Conservation (phyloP, 1,284 basidiomycete species). For the Sporisorium sorghi region DNA sequence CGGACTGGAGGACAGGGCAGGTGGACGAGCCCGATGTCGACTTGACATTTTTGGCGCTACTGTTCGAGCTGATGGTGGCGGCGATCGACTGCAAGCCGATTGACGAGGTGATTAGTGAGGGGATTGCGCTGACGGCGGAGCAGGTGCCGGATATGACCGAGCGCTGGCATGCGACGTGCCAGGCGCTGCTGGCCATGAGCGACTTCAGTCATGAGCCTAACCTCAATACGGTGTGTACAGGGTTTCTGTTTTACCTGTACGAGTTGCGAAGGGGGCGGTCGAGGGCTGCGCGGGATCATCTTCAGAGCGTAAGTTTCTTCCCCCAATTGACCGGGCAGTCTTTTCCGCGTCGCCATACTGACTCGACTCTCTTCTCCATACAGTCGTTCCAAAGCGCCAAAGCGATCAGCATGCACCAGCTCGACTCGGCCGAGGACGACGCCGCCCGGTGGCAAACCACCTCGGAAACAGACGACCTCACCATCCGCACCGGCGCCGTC, state of each 20-base stretch:
- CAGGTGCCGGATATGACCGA: constrained; percentile 55
- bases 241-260: constrained; percentile 48
- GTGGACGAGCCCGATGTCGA: constrained; percentile 56
- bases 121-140: constrained; percentile 49
- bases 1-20: constrained; percentile 59
- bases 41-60: constrained; percentile 55
- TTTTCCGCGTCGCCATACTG: too few relatives aligned
- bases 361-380: constrained; percentile 2
- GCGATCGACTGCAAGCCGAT: constrained; percentile 56
- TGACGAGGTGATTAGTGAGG: constrained; percentile 57
- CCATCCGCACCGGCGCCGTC: constrained; percentile 46
- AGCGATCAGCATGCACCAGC: constrained; percentile 45
- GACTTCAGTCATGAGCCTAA: constrained; percentile 57
- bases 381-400: constrained; percentile 36
- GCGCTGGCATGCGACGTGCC: constrained; percentile 55
- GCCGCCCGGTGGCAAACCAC: constrained; percentile 35
- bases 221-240: constrained; percentile 55
- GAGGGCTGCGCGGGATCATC: constrained; percentile 20
- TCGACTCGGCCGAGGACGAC: constrained; percentile 50
- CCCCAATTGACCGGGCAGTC: too few relatives aligned
- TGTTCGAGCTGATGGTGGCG: constrained; percentile 56
- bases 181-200: constrained; percentile 54
- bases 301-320: constrained; percentile 29
- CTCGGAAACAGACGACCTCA: constrained; percentile 34
- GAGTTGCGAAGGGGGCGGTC: constrained; percentile 34